Base-by-base conservation (phyloP, 1,139 yeast genomes). In the Kluyveromyces marxianus region DNA sequence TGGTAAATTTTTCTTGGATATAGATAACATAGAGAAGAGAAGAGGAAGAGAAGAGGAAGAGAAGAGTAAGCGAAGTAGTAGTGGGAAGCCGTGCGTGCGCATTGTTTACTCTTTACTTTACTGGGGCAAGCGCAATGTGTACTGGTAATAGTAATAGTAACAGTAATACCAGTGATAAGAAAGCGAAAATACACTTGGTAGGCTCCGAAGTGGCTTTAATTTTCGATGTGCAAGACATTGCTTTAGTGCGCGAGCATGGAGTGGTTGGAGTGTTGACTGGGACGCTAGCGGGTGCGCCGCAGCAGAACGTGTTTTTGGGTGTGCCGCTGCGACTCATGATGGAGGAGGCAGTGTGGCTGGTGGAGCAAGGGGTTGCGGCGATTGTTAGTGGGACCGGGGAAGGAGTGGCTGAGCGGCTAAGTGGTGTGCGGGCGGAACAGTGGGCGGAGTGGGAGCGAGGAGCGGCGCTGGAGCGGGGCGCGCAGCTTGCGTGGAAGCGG, bases 251-350 rank as follows among this genome's bases (percentile, higher is more conserved):
- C 26, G 71, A 67, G 25, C 66, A 71, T 39, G 74, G 76, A 37
- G 74, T 92, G 1, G 71, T 81, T 36, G 98, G 98, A 0, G 78
- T 83, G 1, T 69, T 92, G 24, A 69, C 78, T 1, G 98, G 98
- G 0, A 83, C 96, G 0, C 67, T 92, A 35, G 86, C 96, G 0
- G 75, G 79, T 41, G 89, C 90, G 25, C 95, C 97, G 2, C 98
- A 92, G 63, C 98, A 92, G 58, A 90, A 88, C 59, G 71, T 83
- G 36, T 84, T 90, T 58, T 70, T 87, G 44, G 95, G 96, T 1
- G 68, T 90, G 3, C 98, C 98, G 0, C 66, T 90, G 44, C 78
- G 80, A 55, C 69, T 92, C 40, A 75, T 79, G 68, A 65, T 77
- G 0, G 95, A 85, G 65, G 97, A 92, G 56, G 77, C 81, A 0